Conservation (phyloP, 2,329 filamentous ascomycete species). For the Xylaria digitata region DNA sequence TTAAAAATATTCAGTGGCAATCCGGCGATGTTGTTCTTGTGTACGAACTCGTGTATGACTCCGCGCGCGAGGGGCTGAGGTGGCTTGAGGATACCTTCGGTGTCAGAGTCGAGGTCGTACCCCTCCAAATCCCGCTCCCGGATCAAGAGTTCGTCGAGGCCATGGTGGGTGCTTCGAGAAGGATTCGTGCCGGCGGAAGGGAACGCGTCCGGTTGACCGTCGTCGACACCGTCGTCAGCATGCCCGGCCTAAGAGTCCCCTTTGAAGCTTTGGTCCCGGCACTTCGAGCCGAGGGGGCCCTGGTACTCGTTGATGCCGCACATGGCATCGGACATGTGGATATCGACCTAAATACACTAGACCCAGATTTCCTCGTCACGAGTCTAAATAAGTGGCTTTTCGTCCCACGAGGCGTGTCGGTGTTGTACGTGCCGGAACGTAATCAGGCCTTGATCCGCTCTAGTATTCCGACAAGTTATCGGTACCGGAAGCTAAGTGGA, state of each 20-base stretch:
- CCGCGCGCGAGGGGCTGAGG: conserved; percentile 67
- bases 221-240: conserved; percentile 73
- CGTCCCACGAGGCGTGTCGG: conserved; percentile 71
- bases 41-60: conserved; percentile 72
- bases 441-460: conserved; percentile 72
- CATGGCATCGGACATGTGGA: conserved; percentile 73
- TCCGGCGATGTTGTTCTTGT: conserved; percentile 70
- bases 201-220: conserved; percentile 67
- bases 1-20: conserved; percentile 68
- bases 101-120: conserved; percentile 56
- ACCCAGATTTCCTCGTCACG: conserved; percentile 74
- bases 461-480: conserved; percentile 72
- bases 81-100: conserved; percentile 68
- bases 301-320: conserved; percentile 73
- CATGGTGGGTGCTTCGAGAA: conserved; percentile 62
- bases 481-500: conserved; percentile 59
- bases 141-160: conserved; percentile 64
- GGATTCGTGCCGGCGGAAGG: conserved; percentile 40
- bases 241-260: conserved; percentile 72
- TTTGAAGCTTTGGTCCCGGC: conserved; percentile 66
- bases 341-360: conserved; percentile 65
- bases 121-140: conserved; percentile 63
- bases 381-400: conserved; percentile 79
- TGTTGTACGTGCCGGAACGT: conserved; percentile 69
- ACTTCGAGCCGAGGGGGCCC: conserved; percentile 65